Evolutionary conservation across 768 basidiomycete species (phyloP).

Genomic region (Psilocybe subaeruginosa): DNA sequence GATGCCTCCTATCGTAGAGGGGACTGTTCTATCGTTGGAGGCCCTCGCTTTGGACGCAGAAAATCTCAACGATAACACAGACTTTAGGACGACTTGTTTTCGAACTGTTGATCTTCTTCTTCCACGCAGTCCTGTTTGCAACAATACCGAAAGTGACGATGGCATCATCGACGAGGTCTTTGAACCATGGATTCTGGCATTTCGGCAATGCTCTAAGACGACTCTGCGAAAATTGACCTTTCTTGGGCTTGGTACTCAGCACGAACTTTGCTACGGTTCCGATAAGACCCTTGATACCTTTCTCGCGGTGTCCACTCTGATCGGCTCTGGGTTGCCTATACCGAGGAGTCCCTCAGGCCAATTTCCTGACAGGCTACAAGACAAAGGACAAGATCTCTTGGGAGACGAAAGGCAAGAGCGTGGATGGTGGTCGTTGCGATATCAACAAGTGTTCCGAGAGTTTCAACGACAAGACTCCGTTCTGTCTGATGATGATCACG

Average conservation of each 20-base stretch:
- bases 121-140: constrained; percentile 1
- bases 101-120: constrained; percentile 22
- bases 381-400: constrained; percentile 4
- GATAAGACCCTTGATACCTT: constrained; percentile 31
- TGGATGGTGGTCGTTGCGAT: constrained; percentile 32
- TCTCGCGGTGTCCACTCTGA: constrained; percentile 37
- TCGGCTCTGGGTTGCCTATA: constrained; percentile 53
- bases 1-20: constrained; percentile 12
- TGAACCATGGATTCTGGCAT: constrained; percentile 51
- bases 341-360: constrained; percentile 78
- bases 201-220: constrained; percentile 53
- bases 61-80: constrained; percentile 15
- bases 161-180: constrained; percentile 3
- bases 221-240: constrained; percentile 44
- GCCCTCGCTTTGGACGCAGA: constrained; percentile 18
- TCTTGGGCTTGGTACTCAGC: constrained; percentile 20
- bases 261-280: constrained; percentile 25
- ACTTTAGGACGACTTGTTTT: constrained; percentile 23
- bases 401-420: constrained; percentile 30
- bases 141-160: neutral
- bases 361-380: constrained; percentile 31
- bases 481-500: constrained; percentile 20
- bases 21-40: constrained; percentile 20
- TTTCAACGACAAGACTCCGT: constrained; percentile 39
- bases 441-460: constrained; percentile 44